A percentile compares a stretch with the other conserved stretches of the same genome.
Conservation (phyloP, 1,139 yeast genomes). For the Yamadazyma dendronema region DNA sequence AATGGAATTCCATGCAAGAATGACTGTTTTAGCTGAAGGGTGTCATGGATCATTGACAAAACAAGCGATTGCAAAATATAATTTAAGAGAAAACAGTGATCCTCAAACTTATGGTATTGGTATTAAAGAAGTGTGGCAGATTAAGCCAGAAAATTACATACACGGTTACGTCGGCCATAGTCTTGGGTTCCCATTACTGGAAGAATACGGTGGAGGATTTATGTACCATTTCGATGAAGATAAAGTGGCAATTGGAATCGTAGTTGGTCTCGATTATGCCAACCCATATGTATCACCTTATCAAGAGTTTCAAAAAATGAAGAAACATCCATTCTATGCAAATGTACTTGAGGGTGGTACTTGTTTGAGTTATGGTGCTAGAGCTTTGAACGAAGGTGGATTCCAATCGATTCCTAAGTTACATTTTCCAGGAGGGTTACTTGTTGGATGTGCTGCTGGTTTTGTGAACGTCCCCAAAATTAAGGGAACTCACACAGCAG, state of each 20-base stretch:
- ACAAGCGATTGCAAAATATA: slow-evolving; percentile 64
- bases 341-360: slow-evolving; percentile 80
- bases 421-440: slow-evolving; percentile 90
- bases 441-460: slow-evolving; percentile 95
- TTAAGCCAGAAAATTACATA: slow-evolving; percentile 76
- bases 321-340: slow-evolving; percentile 84
- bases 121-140: slow-evolving; percentile 96
- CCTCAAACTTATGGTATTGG: slow-evolving; percentile 95
- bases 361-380: slow-evolving; percentile 90
- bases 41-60: slow-evolving; percentile 94
- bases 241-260: slow-evolving; percentile 84
- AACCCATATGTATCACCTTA: slow-evolving; percentile 95
- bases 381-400: slow-evolving; percentile 97
- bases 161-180: slow-evolving; percentile 85
- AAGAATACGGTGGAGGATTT: slow-evolving; percentile 92
- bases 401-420: slow-evolving; percentile 86
- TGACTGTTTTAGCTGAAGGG: slow-evolving; percentile 91
- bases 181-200: slow-evolving; percentile 81
- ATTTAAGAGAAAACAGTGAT: slow-evolving; percentile 62
- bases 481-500: slow-evolving; percentile 97
- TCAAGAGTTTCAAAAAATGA: slow-evolving; percentile 92
- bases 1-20: slow-evolving; percentile 90
- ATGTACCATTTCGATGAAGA: slow-evolving; percentile 96
- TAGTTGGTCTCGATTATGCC: slow-evolving; percentile 86
- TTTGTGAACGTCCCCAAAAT: slow-evolving; percentile 95